Conservation (phyloP, 2,329 filamentous ascomycete genomes). For the Alternaria sp. region DNA sequence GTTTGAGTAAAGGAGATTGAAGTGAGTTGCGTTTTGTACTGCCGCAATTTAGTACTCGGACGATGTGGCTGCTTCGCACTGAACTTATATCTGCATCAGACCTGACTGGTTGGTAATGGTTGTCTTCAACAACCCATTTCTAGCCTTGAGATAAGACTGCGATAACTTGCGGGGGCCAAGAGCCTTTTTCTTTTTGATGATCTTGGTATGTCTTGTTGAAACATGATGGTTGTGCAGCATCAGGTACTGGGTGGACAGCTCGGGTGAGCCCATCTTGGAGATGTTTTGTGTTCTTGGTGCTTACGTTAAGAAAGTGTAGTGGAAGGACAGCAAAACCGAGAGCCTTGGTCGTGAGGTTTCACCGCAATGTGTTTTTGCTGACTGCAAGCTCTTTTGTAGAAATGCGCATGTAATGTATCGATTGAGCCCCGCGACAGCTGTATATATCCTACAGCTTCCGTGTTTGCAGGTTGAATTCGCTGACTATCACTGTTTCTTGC, state of each 20-base stretch:
- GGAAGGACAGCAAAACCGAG: not conserved
- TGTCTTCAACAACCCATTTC: conserved; percentile 10
- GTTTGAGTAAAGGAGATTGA: conserved; percentile 21
- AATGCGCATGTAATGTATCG: not conserved
- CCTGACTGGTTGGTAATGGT: not conserved
- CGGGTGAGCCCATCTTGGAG: not conserved
- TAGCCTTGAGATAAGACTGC: not conserved
- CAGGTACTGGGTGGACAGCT: not conserved
- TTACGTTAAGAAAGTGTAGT: not conserved
- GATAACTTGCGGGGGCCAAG: not conserved
- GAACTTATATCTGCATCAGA: conserved; percentile 11
- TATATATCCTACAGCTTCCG: not conserved
- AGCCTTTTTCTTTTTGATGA: not conserved
- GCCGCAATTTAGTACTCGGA: not conserved
- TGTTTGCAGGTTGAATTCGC: not conserved
- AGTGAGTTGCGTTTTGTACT: conserved; percentile 17
- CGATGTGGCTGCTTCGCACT: not conserved
- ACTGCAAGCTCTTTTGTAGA: not conserved
- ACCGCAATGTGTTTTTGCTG: not conserved
- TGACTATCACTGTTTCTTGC: conserved; percentile 38
- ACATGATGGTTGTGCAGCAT: not conserved
- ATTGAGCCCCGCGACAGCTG: not conserved
- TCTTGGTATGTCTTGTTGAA: not conserved
- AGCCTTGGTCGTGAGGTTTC: not conserved
- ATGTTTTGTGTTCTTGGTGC: not conserved